A percentile compares a stretch with the other conserved stretches of the same genome.
Evolutionary conservation across 352 stramenopile genomes (phyloP).

Genomic region (Thalassiosira allenii): DNA sequence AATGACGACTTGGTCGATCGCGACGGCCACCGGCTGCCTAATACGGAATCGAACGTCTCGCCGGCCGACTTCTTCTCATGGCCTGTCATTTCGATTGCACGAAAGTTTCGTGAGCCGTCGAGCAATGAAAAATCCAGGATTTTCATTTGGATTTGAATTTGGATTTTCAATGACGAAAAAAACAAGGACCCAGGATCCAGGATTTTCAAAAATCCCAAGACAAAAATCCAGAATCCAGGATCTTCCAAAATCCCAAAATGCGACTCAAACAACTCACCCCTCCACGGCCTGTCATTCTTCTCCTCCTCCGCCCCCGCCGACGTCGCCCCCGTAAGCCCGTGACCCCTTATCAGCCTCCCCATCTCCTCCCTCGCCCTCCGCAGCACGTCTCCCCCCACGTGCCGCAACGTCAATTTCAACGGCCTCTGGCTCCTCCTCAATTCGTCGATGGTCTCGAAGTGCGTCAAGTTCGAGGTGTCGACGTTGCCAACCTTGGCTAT

Average conservation of each 20-base stretch:
- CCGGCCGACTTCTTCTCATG: background rate
- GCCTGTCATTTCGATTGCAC: too few relatives aligned
- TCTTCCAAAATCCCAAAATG: too few relatives aligned
- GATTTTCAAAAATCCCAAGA: too few relatives aligned
- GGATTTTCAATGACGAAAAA: too few relatives aligned
- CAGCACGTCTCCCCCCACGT: conserved; percentile 70
- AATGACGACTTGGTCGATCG: too few relatives aligned
- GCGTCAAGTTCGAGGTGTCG: conserved; percentile 82
- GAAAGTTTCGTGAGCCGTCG: too few relatives aligned
- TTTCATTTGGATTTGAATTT: too few relatives aligned
- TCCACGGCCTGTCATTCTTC: conserved; percentile 16
- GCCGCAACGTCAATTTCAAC: conserved; percentile 75
- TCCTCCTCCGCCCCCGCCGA: background rate
- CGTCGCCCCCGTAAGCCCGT: background rate
- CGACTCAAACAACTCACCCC: conserved; percentile 1
- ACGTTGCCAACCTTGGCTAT: conserved; percentile 84
- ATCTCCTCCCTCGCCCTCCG: conserved; percentile 78
- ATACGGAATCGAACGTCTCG: conserved; percentile 52
- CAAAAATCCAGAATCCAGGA: too few relatives aligned
- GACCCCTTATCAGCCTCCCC: conserved; percentile 77
- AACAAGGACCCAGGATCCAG: too few relatives aligned
- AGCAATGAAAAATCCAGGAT: too few relatives aligned
- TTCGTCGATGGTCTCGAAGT: conserved; percentile 87
- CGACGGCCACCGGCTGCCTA: conserved; percentile 41
- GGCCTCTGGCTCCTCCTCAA: conserved; percentile 79